A percentile compares a stretch with the other conserved stretches of the same genome.
phyloP scores from a whole-genome alignment of 139 green algal genomes.

The Chlamydomonas applanata region DNA sequence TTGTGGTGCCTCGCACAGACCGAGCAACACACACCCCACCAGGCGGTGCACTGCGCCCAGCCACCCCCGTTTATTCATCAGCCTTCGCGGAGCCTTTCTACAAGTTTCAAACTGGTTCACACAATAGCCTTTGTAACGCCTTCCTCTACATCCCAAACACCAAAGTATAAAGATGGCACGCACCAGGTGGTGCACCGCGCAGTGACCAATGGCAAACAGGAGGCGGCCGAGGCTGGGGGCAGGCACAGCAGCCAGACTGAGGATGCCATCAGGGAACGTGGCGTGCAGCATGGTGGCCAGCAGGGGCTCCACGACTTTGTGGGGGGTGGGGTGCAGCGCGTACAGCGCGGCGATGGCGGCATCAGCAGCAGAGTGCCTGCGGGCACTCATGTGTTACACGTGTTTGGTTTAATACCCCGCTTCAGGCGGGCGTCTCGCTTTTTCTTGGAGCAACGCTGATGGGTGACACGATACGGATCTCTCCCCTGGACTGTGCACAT shows the following conservation, averaged over 20 bases:
- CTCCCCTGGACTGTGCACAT: too few species aligned
- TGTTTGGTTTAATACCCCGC: too few species aligned
- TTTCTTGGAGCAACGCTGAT: too few species aligned
- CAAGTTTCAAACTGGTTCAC: not conserved
- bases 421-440: too few species aligned
- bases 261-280: not conserved
- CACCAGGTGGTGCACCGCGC: constrained; percentile 14
- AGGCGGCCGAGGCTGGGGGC: constrained; percentile 50
- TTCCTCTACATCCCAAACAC: not conserved
- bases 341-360: constrained; percentile 77
- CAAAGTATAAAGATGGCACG: not conserved
- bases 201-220: constrained; percentile 79
- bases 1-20: too few species aligned
- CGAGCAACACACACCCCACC: not conserved
- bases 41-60: not conserved
- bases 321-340: constrained; percentile 71
- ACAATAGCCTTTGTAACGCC: too few species aligned
- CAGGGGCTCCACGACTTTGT: constrained; percentile 42
- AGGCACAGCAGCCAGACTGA: not conserved
- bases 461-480: too few species aligned
- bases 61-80: not conserved
- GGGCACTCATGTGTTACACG: not conserved
- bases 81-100: not conserved
- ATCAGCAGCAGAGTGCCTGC: constrained; percentile 74
- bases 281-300: not conserved